Conservation (phyloP, 257 asterid genomes). For the Primulina eburnea region DNA sequence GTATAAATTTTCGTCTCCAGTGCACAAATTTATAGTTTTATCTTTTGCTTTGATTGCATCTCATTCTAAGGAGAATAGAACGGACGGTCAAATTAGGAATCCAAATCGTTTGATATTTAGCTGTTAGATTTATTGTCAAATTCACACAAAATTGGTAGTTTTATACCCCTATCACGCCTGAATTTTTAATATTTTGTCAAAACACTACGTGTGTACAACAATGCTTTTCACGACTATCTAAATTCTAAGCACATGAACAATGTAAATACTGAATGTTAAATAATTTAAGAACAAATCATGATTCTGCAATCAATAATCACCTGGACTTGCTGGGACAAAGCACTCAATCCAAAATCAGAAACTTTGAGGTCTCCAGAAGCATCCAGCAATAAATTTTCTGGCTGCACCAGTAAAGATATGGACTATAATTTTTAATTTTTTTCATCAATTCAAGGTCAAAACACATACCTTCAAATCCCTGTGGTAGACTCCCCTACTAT, state of each 20-base stretch:
- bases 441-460: conserved; percentile 5
- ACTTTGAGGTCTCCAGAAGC: conserved; percentile 81
- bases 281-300: not conserved
- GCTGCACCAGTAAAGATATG: conserved; percentile 46
- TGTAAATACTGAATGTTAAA: not conserved
- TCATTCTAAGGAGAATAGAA: too few relatives aligned
- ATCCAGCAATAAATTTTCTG: conserved; percentile 81
- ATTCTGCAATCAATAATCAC: conserved; percentile 37
- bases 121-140: too few relatives aligned
- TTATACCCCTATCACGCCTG: too few relatives aligned
- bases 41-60: too few relatives aligned
- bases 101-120: too few relatives aligned
- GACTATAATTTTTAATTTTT: not conserved
- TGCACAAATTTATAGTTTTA: too few relatives aligned
- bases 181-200: too few relatives aligned
- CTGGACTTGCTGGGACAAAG: conserved; percentile 95
- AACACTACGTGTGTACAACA: not conserved
- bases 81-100: too few relatives aligned
- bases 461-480: conserved; percentile 75
- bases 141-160: too few relatives aligned
- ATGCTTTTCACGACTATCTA: not conserved
- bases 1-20: too few relatives aligned
- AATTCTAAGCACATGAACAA: not conserved
- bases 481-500: conserved; percentile 95
- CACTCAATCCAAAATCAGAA: conserved; percentile 95